Evolutionary conservation across 495 filamentous ascomycete species (phyloP), one percentile per base, ranked within the genome.

Genomic region (Penicillium salamii): DNA sequence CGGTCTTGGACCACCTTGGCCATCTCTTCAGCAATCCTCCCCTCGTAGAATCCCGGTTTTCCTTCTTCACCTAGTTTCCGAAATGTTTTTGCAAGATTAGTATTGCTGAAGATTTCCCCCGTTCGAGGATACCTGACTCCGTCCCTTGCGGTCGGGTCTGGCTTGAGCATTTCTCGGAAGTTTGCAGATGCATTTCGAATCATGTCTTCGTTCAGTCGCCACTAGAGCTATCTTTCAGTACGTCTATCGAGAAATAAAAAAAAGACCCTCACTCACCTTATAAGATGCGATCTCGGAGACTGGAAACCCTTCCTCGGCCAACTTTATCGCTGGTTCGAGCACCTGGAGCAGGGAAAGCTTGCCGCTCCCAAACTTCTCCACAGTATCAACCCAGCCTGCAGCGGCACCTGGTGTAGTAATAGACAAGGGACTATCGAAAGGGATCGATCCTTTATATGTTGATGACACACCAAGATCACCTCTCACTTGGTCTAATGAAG

Each of bases 311-410:
- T 90, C 80, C 64, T 97, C 91, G 0, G 82, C 93, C 8, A 97
- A 75, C 59, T 88, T 80, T 57, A 96, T 90, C 0, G 89, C 93
- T 9, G 93, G 92, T 29, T 71, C 73, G 17, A 98, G 70, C 37
- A 97, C 85, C 61, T 96, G 82, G 58, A 81, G 75, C 67, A 98
- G 49, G 0, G 76, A 81, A 20, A 97, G 48, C 68, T 87, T 95
- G 2, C 90, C 89, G 63, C 90, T 96, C 2, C 93, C 93, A 66
- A 97, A 97, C 39, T 79, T 85, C 69, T 91, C 84, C 13, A 97
- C 77, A 1, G 84, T 85, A 66, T 98, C 93, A 24, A 88, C 83
- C 93, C 95, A 98, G 2, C 95, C 93, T 5, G 91, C 95, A 9
- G 95, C 83, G 6, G 95, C 90, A 6, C 93, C 93, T 0, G 93